phyloP scores from a whole-genome alignment of 2,329 filamentous ascomycete species.

The Scortechinia acanthostroma region DNA sequence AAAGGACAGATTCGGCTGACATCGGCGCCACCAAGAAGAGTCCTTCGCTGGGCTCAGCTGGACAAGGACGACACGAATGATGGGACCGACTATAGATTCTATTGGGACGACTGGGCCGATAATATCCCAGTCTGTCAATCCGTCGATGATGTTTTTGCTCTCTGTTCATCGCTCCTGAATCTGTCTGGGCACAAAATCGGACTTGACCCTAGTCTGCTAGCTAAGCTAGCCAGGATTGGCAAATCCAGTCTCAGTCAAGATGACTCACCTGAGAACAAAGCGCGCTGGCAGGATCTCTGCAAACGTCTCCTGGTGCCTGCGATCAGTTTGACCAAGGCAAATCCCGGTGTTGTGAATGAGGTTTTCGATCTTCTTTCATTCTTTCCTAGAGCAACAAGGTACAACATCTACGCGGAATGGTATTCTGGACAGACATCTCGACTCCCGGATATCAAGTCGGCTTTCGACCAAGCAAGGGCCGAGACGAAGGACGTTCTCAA shows the following conservation, averaged over 20 bases:
- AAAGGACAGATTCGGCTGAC: constrained; percentile 63
- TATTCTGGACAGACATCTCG: constrained; percentile 73
- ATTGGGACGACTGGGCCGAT: constrained; percentile 95
- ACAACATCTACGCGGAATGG: constrained; percentile 90
- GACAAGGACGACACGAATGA: constrained; percentile 61
- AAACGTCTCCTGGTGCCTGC: constrained; percentile 80
- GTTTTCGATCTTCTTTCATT: constrained; percentile 76
- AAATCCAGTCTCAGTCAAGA: constrained; percentile 68
- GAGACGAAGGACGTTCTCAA: constrained; percentile 85
- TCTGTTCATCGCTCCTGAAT: constrained; percentile 79
- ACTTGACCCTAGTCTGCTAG: constrained; percentile 69
- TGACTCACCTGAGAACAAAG: constrained; percentile 58
- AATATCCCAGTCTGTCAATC: constrained; percentile 86
- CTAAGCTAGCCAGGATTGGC: constrained; percentile 81
- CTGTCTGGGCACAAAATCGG: constrained; percentile 84
- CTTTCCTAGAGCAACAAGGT: constrained; percentile 72
- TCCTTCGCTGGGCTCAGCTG: constrained; percentile 76
- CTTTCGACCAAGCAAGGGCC: constrained; percentile 69
- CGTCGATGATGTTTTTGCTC: constrained; percentile 81
- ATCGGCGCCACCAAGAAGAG: constrained; percentile 54
- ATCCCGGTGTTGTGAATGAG: constrained; percentile 77
- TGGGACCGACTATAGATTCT: constrained; percentile 80
- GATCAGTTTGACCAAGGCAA: constrained; percentile 77
- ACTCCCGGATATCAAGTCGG: constrained; percentile 68
- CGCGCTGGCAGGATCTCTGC: constrained; percentile 79